Conservation (phyloP, 495 filamentous ascomycete species). For the Xylona heveae region DNA sequence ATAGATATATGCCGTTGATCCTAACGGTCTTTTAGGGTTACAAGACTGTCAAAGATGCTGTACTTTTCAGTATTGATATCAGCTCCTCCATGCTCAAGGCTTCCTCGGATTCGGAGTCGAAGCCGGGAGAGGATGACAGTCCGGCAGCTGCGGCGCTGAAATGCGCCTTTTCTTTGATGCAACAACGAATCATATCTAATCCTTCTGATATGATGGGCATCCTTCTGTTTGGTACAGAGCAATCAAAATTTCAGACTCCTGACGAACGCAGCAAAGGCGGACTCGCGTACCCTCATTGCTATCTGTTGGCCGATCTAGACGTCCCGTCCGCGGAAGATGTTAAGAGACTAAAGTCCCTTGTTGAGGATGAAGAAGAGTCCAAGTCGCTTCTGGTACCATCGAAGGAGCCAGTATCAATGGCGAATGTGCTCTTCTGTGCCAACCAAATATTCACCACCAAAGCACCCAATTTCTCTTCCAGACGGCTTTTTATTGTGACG, state of each 20-base stretch:
- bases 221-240: conserved; percentile 76
- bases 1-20: conserved; percentile 2
- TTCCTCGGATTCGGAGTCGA: conserved; percentile 31
- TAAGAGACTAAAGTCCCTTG: conserved; percentile 48
- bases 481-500: conserved; percentile 85
- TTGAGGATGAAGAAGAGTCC: conserved; percentile 50
- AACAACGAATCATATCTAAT: conserved; percentile 92
- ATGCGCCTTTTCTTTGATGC: conserved; percentile 88
- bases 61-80: conserved; percentile 90
- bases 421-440: conserved; percentile 79
- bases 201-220: conserved; percentile 97
- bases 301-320: conserved; percentile 76
- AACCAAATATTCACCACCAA: conserved; percentile 95
- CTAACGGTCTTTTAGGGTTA: conserved; percentile 41
- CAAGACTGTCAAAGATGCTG: conserved; percentile 83
- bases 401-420: conserved; percentile 53
- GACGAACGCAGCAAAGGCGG: conserved; percentile 32
- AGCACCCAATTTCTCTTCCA: conserved; percentile 80
- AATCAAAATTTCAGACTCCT: conserved; percentile 60
- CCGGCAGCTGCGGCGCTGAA: conserved; percentile 69
- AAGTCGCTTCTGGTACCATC: conserved; percentile 43
- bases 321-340: conserved; percentile 74
- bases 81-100: conserved; percentile 69
- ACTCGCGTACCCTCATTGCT: conserved; percentile 71
- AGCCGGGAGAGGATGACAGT: conserved; percentile 51